Conservation (phyloP, 1,284 basidiomycete species). For the Hemileia vastatrix region DNA sequence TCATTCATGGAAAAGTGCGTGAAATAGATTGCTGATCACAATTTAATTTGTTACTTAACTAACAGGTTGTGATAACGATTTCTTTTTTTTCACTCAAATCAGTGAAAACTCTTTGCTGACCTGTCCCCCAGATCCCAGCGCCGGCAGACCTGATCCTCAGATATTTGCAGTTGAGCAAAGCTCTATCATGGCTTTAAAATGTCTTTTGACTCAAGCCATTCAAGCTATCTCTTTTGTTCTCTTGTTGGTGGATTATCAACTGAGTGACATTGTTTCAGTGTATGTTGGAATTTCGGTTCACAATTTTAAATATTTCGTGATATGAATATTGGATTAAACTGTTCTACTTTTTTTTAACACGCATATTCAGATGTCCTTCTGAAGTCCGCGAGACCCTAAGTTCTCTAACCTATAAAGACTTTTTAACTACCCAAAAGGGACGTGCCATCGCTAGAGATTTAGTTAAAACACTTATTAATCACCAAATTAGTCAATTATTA, state of each 20-base stretch:
- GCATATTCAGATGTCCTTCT: conserved; percentile 52
- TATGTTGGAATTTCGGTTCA: conserved; percentile 46
- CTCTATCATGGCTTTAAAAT: conserved; percentile 62
- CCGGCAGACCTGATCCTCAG: conserved; percentile 19
- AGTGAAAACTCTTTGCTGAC: conserved; percentile 25
- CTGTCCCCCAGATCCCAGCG: conserved; percentile 21
- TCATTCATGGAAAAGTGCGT: conserved; percentile 19
- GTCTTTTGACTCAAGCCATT: conserved; percentile 68
- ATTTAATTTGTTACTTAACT: neutral
- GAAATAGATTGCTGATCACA: neutral
- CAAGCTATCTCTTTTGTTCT: conserved; percentile 89
- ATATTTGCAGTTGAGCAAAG: conserved; percentile 59
- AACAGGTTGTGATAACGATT: neutral
- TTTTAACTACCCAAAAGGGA: conserved; percentile 72
- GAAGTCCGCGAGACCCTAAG: conserved; percentile 49
- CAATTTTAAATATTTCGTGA: conserved; percentile 25
- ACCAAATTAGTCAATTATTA: conserved; percentile 90
- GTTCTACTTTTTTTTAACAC: conserved; percentile 54
- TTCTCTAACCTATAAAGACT: conserved; percentile 66
- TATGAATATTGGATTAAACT: neutral
- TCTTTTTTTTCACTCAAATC: neutral
- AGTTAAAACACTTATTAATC: conserved; percentile 90
- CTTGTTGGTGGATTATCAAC: conserved; percentile 77
- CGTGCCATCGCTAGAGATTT: conserved; percentile 73
- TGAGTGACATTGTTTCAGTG: conserved; percentile 74